Evolutionary conservation across 83 land plant species (phyloP).

Genomic region (Picea engelmannii): DNA sequence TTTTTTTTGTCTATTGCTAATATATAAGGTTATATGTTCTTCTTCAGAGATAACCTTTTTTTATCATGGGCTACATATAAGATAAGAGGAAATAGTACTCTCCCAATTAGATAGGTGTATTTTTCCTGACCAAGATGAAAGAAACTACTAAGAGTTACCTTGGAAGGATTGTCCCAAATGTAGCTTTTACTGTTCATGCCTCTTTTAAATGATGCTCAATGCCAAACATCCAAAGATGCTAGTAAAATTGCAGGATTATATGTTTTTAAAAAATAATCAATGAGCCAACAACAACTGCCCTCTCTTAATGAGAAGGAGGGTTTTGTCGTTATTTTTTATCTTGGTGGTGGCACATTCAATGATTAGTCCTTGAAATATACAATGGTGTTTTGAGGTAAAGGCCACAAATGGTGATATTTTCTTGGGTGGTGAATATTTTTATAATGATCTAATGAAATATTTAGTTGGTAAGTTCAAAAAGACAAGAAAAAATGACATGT

Average conservation of each 20-base stretch:
- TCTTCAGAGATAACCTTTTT: too few species aligned
- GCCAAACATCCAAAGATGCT: conserved; percentile 51
- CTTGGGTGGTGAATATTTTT: conserved; percentile 59
- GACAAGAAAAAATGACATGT: conserved; percentile 37
- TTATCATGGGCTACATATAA: too few species aligned
- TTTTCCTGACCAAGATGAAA: too few species aligned
- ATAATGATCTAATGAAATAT: conserved; percentile 35
- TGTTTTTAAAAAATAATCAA: conserved; percentile 43
- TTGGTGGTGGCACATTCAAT: conserved; percentile 65
- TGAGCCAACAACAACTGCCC: conserved; percentile 61
- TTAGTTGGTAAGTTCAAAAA: conserved; percentile 45
- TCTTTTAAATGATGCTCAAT: conserved; percentile 41
- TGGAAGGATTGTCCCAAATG: too few species aligned
- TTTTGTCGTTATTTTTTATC: conserved; percentile 44
- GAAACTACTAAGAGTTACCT: too few species aligned
- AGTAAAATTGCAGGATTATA: conserved; percentile 52
- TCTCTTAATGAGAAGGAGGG: conserved; percentile 53
- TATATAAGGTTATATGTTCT: too few species aligned
- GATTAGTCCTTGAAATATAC: conserved; percentile 48
- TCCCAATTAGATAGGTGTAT: too few species aligned
- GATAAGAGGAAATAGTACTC: too few species aligned
- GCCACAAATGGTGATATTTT: conserved; percentile 59
- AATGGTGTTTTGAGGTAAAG: conserved; percentile 60
- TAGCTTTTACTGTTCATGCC: too few species aligned
- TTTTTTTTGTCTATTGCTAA: too few species aligned